Evolutionary conservation across 108 stramenopile species (phyloP), one percentile per base, ranked within the genome.

Genomic region (Pinguiococcus pyrenoidosus): DNA sequence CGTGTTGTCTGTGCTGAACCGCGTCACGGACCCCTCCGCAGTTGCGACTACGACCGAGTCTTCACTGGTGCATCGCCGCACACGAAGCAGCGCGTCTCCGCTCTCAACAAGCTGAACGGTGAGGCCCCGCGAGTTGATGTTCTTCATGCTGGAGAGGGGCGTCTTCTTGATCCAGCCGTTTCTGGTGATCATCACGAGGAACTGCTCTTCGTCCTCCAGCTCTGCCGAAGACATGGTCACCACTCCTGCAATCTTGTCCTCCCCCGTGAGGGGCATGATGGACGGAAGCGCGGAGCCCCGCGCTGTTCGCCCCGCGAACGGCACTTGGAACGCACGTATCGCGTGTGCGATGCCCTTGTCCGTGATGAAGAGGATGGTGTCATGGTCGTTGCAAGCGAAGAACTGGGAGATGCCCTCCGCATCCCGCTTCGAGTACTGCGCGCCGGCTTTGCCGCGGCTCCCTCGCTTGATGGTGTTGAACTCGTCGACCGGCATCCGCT

Each of bases 361-460:
- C 2, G 84, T 76, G 13, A 83, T 75, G 82, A 92, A 90, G 2
- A 95, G 55, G 12, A 95, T 57, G 2, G 82, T 85, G 59, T 95
- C 89, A 55, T 92, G 93, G 54, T 91, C 89, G 51, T 85, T 87
- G 62, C 89, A 92, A 8, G 89, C 85, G 53, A 92, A 89, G 60
- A 86, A 85, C 48, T 92, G 89, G 10, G 77, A 60, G 4, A 95
- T 74, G 54, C 81, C 42, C 79, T 84, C 18, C 81, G 84, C 54
- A 53, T 77, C 56, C 73, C 85, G 17, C 87, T 86, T 32, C 81
- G 51, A 29, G 82, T 84, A 8, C 83, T 84, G 43, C 80, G 73
- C 46, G 68, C 72, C 67, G 4, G 53, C 61, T 37, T 63, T 68
- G 25, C 67, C 67, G 4, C 57, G 49, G 4, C 54, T 59, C 1